phyloP scores from a whole-genome alignment of 2,329 filamentous ascomycete genomes.

The Trichophaea hybrida region DNA sequence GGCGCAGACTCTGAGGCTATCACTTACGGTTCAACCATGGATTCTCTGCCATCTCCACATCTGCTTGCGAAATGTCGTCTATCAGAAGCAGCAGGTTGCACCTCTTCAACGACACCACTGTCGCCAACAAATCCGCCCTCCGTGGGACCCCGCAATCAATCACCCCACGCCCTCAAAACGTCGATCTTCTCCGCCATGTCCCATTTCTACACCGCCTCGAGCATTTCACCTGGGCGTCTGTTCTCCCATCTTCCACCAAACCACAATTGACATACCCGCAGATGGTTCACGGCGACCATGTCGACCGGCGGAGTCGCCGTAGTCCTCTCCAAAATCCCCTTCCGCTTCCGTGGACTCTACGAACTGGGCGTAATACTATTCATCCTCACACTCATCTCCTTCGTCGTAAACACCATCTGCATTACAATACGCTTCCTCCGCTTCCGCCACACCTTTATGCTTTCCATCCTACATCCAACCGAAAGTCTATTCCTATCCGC shows the following conservation, averaged over 20 bases:
- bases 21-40: no score
- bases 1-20: no score
- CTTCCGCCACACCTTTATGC: slow-evolving; percentile 54
- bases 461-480: slow-evolving; percentile 60
- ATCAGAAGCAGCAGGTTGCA: no score
- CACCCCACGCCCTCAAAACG: no score
- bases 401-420: slow-evolving; percentile 47
- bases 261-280: neutral
- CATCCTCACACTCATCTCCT: slow-evolving; percentile 49
- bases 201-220: neutral
- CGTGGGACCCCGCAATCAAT: no score
- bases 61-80: no score
- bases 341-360: slow-evolving; percentile 41
- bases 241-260: neutral
- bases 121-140: no score
- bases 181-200: neutral
- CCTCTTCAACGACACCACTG: no score
- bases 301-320: slow-evolving; percentile 30
- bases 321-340: slow-evolving; percentile 34
- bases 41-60: no score
- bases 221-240: slow-evolving; percentile 52
- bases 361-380: slow-evolving; percentile 48
- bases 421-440: slow-evolving; percentile 54
- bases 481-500: slow-evolving; percentile 67
- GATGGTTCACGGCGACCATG: slow-evolving; percentile 29